Conservation (phyloP, 805 yeast genomes). For the Metschnikowia colocasiae region DNA sequence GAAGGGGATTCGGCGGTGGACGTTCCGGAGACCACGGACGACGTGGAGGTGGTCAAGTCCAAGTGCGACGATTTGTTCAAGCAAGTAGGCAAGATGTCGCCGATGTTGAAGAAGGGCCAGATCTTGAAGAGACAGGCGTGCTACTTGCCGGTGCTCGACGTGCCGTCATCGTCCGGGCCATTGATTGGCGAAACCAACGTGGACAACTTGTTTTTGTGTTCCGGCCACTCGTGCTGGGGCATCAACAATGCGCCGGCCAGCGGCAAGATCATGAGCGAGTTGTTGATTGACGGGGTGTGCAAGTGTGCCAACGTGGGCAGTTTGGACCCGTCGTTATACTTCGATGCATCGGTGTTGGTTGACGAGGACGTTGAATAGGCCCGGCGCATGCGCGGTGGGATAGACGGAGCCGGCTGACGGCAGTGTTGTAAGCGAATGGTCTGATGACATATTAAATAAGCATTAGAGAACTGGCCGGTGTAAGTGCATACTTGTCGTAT, state of each 20-base stretch:
- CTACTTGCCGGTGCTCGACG: constrained; percentile 89
- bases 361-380: constrained; percentile 13
- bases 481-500: too few relatives aligned
- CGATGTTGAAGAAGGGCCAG: constrained; percentile 67
- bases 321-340: constrained; percentile 81
- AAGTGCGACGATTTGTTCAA: constrained; percentile 85
- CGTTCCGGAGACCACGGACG: constrained; percentile 91
- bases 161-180: constrained; percentile 90
- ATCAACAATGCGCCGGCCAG: constrained; percentile 97
- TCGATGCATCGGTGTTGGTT: constrained; percentile 61
- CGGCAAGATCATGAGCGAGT: constrained; percentile 87
- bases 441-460: too few relatives aligned
- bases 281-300: constrained; percentile 78
- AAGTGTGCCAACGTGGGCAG: constrained; percentile 74
- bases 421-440: too few relatives aligned
- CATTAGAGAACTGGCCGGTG: too few relatives aligned
- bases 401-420: too few relatives aligned
- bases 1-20: constrained; percentile 91
- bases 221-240: constrained; percentile 99
- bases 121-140: constrained; percentile 88
- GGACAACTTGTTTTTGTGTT: constrained; percentile 68
- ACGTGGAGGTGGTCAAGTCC: constrained; percentile 80
- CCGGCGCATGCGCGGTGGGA: too few relatives aligned
- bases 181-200: constrained; percentile 92
- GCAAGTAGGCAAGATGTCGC: constrained; percentile 73